Evolutionary conservation across 225 moss, liverwort and hornwort genomes (phyloP), one percentile per base, ranked within the genome.

Genomic region (Lunularia cruciata): DNA sequence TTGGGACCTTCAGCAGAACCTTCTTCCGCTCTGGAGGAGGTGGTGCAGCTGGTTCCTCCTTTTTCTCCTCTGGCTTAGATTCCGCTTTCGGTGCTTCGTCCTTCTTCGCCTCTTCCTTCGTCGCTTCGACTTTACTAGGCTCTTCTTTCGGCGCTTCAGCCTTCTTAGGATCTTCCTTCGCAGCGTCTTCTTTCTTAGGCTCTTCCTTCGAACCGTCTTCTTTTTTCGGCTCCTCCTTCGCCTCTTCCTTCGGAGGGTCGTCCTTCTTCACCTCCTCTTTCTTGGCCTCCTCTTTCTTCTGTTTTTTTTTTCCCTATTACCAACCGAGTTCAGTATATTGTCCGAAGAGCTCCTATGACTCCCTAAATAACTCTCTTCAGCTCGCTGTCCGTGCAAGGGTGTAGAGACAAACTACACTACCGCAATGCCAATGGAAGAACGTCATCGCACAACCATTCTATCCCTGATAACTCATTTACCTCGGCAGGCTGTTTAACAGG

Each of bases 1-100:
- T 80, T 32, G 80, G 80, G 8, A 80, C 80, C 47, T 72, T 80
- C 40, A 80, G 23, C 0, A 58, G 31, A 49, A 80, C 49, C 14
- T 61, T 72, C 28, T 26, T 30, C 16, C 20, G 34, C 5, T 47
- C 8, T 28, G 35, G 64, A 0, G 55, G 32, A 1, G 61, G 31
- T n/a, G 37, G 71, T 36, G n/a, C 19, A n/a, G n/a, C n/a, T 10
- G 22, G 15, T 0, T n/a, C 62, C 2, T 62, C 75, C 57, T 70
- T 74, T 3, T 33, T 57, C 38, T 65, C 74, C 18, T 34, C 42
- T 15, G 38, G n/a, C 37, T 40, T 65, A 30, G 53, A 51, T 32
- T 58, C 62, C 23, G 62, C 68, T 54, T 71, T 39, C 66, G 34
- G n/a, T 28, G 27, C 32, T 59, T 70, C 39, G 28, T 63, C 68